A percentile compares a stretch with the other conserved stretches of the same genome.
These are phyloP conservation scores for Verticillium longisporum DNA, from an alignment of 2,329 filamentous ascomycete species.

Conservation along the genomic window DNA sequence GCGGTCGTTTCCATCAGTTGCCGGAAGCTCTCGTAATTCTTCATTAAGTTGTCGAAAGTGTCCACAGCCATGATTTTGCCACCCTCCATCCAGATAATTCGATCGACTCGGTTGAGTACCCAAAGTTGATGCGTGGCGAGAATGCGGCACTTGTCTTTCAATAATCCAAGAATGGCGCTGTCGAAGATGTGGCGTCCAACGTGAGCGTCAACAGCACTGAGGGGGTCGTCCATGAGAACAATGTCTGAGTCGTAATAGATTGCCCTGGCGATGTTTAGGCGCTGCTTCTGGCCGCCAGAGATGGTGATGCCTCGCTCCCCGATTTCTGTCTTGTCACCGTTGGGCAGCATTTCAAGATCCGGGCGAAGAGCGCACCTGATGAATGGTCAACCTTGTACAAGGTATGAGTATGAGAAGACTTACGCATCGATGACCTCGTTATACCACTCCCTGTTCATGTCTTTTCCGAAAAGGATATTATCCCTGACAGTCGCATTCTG, in stretches of 20 bases:
- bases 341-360: constrained; percentile 89
- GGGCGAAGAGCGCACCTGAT: constrained; percentile 70
- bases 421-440: constrained; percentile 71
- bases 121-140: constrained; percentile 93
- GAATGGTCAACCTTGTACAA: constrained; percentile 6
- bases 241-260: constrained; percentile 65
- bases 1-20: constrained; percentile 81
- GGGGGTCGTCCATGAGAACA: constrained; percentile 62
- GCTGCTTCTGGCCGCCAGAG: constrained; percentile 91
- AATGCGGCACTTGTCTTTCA: constrained; percentile 84
- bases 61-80: constrained; percentile 80
- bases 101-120: constrained; percentile 82
- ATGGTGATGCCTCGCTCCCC: constrained; percentile 94
- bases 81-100: constrained; percentile 88
- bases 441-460: constrained; percentile 72
- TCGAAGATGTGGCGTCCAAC: constrained; percentile 79
- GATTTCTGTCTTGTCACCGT: constrained; percentile 84
- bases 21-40: constrained; percentile 68
- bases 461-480: constrained; percentile 87
- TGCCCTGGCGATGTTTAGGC: constrained; percentile 84
- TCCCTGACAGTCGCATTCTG: constrained; percentile 83
- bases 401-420: constrained; percentile 21
- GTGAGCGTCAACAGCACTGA: constrained; percentile 64
- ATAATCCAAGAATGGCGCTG: constrained; percentile 81
- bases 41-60: constrained; percentile 85